Conservation (phyloP, 225 moss, liverwort and hornwort species). For the Polytrichum commune region DNA sequence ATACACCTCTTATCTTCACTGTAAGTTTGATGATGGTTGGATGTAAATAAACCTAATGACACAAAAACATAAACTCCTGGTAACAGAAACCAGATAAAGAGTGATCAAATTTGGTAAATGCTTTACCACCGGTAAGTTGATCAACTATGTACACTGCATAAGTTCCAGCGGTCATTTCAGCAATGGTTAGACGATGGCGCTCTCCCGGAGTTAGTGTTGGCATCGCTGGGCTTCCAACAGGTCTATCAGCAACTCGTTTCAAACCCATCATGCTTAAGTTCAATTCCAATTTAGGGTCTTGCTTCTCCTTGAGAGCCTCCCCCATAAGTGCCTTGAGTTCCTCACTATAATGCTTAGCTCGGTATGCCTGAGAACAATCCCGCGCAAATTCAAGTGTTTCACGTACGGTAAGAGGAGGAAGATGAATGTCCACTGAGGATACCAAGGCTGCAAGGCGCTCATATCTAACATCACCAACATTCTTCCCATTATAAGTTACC, state of each 20-base stretch:
- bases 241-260: constrained; percentile 66
- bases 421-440: constrained; percentile 55
- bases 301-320: constrained; percentile 72
- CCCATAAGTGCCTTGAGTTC: constrained; percentile 61
- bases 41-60: too few relatives aligned
- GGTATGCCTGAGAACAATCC: constrained; percentile 67
- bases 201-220: constrained; percentile 73
- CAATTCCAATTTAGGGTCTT: constrained; percentile 88
- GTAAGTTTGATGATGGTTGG: background rate
- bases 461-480: constrained; percentile 48
- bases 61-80: too few relatives aligned
- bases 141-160: constrained; percentile 83
- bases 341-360: constrained; percentile 31
- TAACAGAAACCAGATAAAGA: background rate
- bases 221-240: constrained; percentile 72
- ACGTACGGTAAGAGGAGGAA: constrained; percentile 63
- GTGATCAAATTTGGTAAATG: constrained; percentile 3
- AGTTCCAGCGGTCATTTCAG: constrained; percentile 84
- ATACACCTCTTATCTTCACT: background rate
- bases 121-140: constrained; percentile 62
- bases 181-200: constrained; percentile 70
- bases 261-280: constrained; percentile 86
- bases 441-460: constrained; percentile 67
- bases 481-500: constrained; percentile 72
- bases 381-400: constrained; percentile 86